Conservation (phyloP, 306 rosid genomes). For the Clitoria ternatea region DNA sequence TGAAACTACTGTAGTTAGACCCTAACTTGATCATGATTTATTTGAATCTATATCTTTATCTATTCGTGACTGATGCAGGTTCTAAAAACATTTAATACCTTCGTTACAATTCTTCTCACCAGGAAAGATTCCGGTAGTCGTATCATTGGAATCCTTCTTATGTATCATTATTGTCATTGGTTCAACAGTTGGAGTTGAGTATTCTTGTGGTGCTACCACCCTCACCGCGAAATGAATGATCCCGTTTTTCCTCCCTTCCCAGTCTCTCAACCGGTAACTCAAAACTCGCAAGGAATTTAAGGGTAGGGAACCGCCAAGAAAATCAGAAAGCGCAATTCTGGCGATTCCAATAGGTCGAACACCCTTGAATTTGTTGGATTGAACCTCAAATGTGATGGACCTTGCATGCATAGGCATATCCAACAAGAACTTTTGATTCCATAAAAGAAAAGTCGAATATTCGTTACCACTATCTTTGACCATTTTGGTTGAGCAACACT, state of each 20-base stretch:
- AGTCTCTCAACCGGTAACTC: slow-evolving; percentile 57
- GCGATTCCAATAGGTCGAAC: slow-evolving; percentile 35
- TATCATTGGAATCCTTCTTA: neutral
- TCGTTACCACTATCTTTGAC: slow-evolving; percentile 18
- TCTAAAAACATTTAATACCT: too few species aligned
- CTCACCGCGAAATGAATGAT: slow-evolving; percentile 51
- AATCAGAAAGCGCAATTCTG: slow-evolving; percentile 38
- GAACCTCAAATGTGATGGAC: slow-evolving; percentile 41
- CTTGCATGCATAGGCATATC: slow-evolving; percentile 38
- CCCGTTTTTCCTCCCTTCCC: slow-evolving; percentile 47
- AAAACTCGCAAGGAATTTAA: slow-evolving; percentile 30
- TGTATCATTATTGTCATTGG: neutral
- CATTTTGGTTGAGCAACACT: slow-evolving; percentile 19
- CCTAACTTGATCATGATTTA: too few species aligned
- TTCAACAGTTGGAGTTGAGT: neutral
- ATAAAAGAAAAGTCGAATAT: slow-evolving; percentile 15
- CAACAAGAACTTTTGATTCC: slow-evolving; percentile 45
- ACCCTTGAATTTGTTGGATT: slow-evolving; percentile 31
- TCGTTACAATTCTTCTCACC: neutral
- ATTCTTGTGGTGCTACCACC: neutral
- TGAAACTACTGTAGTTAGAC: too few species aligned
- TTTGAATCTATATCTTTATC: too few species aligned
- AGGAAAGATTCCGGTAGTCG: neutral
- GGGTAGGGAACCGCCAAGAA: slow-evolving; percentile 12
- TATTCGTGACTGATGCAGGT: too few species aligned